Conservation (phyloP, 164 flowering plant genomes). For the Chimonanthus praecox region DNA sequence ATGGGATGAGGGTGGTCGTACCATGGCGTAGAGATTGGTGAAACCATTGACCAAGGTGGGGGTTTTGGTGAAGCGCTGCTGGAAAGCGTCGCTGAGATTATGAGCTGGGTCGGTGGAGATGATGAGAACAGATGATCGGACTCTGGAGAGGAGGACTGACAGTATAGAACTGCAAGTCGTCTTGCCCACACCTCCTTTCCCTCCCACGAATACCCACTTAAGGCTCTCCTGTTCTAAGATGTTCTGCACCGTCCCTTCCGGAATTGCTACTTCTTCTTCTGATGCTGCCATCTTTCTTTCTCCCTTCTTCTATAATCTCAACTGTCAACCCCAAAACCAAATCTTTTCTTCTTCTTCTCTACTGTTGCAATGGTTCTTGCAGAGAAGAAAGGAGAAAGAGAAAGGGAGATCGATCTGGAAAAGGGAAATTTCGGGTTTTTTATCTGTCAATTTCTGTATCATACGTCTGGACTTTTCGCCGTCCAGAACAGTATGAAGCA, state of each 20-base stretch:
- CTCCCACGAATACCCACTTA: slow-evolving; percentile 96
- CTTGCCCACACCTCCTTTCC: slow-evolving; percentile 97
- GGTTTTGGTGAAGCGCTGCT: slow-evolving; percentile 71
- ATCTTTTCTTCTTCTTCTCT: too few species aligned
- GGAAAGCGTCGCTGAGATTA: slow-evolving; percentile 92
- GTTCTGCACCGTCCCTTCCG: slow-evolving; percentile 68
- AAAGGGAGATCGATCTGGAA: too few species aligned
- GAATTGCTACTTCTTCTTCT: slow-evolving; percentile 14
- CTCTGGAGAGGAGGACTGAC: slow-evolving; percentile 58
- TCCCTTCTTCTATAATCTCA: background rate
- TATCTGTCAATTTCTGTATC: too few species aligned
- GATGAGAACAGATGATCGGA: slow-evolving; percentile 71
- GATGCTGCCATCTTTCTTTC: background rate
- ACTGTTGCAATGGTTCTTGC: too few species aligned
- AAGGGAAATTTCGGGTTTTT: too few species aligned
- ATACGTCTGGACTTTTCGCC: too few species aligned
- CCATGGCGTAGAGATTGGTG: slow-evolving; percentile 86
- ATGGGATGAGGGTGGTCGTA: slow-evolving; percentile 9
- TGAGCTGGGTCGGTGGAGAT: slow-evolving; percentile 97
- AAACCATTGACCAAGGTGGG: slow-evolving; percentile 88
- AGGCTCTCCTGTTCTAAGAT: slow-evolving; percentile 71
- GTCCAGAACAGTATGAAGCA: too few species aligned
- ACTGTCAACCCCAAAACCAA: too few species aligned
- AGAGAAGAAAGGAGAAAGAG: too few species aligned
- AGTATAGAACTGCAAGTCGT: slow-evolving; percentile 89